Base-by-base conservation (phyloP, 2,329 filamentous ascomycete genomes). In the Annulohypoxylon truncatum region DNA sequence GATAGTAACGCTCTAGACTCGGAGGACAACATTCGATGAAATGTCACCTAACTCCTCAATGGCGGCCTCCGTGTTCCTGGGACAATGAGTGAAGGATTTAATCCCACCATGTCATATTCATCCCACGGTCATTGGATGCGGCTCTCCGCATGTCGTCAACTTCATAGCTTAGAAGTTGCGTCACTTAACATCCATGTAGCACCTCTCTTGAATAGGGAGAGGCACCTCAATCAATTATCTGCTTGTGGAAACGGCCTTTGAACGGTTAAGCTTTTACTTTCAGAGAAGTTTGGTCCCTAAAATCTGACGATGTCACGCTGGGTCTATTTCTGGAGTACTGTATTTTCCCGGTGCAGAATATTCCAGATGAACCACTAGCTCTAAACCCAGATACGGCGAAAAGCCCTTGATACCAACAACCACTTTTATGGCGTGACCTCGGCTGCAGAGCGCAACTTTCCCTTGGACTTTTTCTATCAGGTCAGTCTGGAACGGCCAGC, bases 311-410 rank as follows among this genome's bases (percentile, higher is more conserved):
- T 63, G 64, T 69, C 8, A 69, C 64, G 57, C 58, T 61, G 24
- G 24, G 47, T 65, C 64, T 69, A 67, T 67, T 67, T 67, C 61
- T 60, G 50, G 61, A 28, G 51, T 54, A 65, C 63, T 55, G 58
- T 42, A 31, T 56, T 62, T 64, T 63, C 64, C 57, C 61, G 58
- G 60, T 63, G 50, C 54, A 67, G 55, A 51, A 59, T 18, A 28
- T 40, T 54, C 58, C 58, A 61, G 61, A 58, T 48, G 57, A 47
- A 22, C 33, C 57, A 48, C 54, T 40, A 65, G 35, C 24, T 64
- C 24, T 47, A 38, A 60, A 63, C 44, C 60, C 55, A 22, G 50
- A 61, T 69, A 24, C 50, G 44, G 64, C 50, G 58, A 65, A 47
- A 50, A 60, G 50, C 3, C 10, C 15, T 59, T 59, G 54, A 66